phyloP scores from a whole-genome alignment of 164 flowering plant genomes.

The Annona cherimola region DNA sequence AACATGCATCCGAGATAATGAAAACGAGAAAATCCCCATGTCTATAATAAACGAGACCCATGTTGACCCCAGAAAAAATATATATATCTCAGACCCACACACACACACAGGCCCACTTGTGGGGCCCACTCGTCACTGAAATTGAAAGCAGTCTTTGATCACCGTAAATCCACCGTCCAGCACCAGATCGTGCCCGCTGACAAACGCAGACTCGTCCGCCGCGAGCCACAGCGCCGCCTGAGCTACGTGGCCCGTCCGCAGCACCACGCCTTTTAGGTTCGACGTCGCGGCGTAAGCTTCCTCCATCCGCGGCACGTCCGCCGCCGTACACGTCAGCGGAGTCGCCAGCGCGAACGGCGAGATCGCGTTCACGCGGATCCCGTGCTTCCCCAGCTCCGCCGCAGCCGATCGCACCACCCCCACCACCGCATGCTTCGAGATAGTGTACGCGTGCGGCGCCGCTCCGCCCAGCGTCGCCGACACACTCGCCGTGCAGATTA shows the following conservation, averaged over 20 bases:
- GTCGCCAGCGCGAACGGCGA: background rate
- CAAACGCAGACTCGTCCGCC: slow-evolving; percentile 5
- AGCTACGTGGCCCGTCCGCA: slow-evolving; percentile 2
- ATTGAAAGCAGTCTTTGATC: background rate
- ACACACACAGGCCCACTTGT: too few species aligned
- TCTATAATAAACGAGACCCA: too few species aligned
- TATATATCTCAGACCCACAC: too few species aligned
- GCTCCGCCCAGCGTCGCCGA: slow-evolving; percentile 20
- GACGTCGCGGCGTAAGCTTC: background rate
- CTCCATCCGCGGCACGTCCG: background rate
- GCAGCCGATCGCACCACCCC: background rate
- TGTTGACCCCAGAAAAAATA: too few species aligned
- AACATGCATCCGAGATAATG: too few species aligned
- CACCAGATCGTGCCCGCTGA: slow-evolving; percentile 9
- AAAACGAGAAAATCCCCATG: too few species aligned
- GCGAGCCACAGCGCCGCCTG: slow-evolving; percentile 10
- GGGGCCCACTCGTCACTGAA: background rate
- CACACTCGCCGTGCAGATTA: slow-evolving; percentile 56
- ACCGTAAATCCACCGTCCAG: slow-evolving; percentile 13
- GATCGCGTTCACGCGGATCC: slow-evolving; percentile 2
- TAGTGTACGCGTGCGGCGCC: background rate
- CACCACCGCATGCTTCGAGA: slow-evolving; percentile 5
- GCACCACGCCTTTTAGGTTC: slow-evolving; percentile 4
- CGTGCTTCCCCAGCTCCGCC: slow-evolving; percentile 2
- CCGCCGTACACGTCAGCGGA: background rate